Evolutionary conservation across 257 asterid species (phyloP), one percentile per base, ranked within the genome.

Genomic region (Nicotiana benthamiana): DNA sequence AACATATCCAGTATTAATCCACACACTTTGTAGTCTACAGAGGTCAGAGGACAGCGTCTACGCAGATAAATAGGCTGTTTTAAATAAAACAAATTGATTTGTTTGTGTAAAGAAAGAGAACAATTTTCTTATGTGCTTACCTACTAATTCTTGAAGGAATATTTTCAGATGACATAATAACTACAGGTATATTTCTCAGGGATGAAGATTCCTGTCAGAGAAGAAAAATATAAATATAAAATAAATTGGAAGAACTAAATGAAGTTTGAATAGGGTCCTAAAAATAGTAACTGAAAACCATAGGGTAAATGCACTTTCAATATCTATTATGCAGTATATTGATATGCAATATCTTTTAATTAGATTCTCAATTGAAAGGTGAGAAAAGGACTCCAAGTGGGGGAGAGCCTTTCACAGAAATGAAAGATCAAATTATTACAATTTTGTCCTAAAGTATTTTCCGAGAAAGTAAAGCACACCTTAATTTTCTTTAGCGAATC

Each of bases 401-500:
- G 67, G 7, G 28, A 30, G 48, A 46, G 7, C 27, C 60, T 8
- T 24, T 24, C 3, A 43, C 32, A 43, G 43, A 68, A 12, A 51
- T 6, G 13, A 72, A 72, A 74, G 13, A 74, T 7, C 0, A 48
- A 74, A 22, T 72, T n/a, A 24, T 72, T 22, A 72, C 1, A 3
- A 72, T 72, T 36, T 36, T 9, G 82, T 63, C 4, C 6, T 62
- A 67, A 13, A n/a, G 63, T 64, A 79, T 43, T 79, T 79, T 64
- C 77, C 82, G 46, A 32, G 77, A 64, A 43, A 51, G 77, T 76
- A 48, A 76, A 15, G 5, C 74, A 70, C 17, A 84, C 87, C 87
- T 80, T 84, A 7, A 84, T 61, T 81, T 84, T 84, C 79, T 82
- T 83, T 32, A 85, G 80, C 30, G 80, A 68, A 66, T 85, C 88